Evolutionary conservation across 176 grass and related monocot genomes (phyloP), one percentile per base, ranked within the genome.

Genomic region (Tillandsia leiboldiana): DNA sequence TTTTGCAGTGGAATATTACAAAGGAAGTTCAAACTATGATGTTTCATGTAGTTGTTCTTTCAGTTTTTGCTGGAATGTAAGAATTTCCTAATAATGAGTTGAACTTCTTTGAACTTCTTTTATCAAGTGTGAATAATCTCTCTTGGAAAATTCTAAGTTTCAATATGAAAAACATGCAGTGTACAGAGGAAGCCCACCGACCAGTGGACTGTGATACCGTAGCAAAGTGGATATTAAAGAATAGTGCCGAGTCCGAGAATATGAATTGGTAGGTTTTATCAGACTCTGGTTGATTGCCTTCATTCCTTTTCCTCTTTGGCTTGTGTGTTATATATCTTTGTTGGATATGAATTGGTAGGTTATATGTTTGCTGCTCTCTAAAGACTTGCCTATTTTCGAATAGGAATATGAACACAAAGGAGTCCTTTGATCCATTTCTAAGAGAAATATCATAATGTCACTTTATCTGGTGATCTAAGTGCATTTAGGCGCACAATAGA

Each of bases 181-280:
- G 94, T 24, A 68, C 86, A n/a, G 94, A 88, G 70, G 94, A 99
- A 85, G 90, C 94, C 72, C 94, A 99, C 64, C 82, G 89, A 71
- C 94, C 94, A 51, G 87, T 99, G 14, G 83, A 90, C 62, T 99
- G 94, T 10, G 80, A 59, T 68, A 99, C 87, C 67, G 89, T 93
- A 67, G 74, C 82, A 13, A 93, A 82, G 69, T 99, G 94, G 94
- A 75, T 93, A 70, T 69, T 90, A 65, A 93, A 99, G 71, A 99
- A 99, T 64, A 93, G 89, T n/a, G 89, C 89, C 1, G 94, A 99
- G 74, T 99, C 94, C 65, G 94, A 99, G 79, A 99, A 93, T 78
- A 93, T 93, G 89, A 99, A 93, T 67, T 99, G 94, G 94, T 99
- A 76, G 68, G 83, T 84, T 51, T 22, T 51, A 70, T 11, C 18